A percentile compares a stretch with the other conserved stretches of the same genome.
phyloP scores from a whole-genome alignment of 495 filamentous ascomycete genomes.

The Tuber aestivum region DNA sequence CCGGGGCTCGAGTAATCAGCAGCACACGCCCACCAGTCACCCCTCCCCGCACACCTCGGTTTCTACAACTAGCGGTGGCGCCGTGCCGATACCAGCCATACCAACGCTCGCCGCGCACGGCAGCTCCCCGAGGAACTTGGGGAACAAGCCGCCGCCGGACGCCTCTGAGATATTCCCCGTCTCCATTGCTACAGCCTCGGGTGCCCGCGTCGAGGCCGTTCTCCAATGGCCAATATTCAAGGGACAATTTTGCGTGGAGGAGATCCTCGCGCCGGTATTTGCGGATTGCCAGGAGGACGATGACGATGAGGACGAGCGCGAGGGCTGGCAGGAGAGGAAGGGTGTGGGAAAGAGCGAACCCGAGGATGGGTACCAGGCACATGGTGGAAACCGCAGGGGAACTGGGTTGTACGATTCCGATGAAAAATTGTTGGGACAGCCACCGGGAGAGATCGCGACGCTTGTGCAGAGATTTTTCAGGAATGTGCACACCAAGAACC shows the following conservation, averaged over 20 bases:
- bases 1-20: constrained; percentile 10
- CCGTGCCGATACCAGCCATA: constrained; percentile 12
- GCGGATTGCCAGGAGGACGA: constrained; percentile 27
- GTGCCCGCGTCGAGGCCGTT: constrained; percentile 31
- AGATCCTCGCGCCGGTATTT: constrained; percentile 37
- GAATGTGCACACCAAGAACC: constrained; percentile 45
- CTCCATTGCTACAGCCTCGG: constrained; percentile 28
- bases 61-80: constrained; percentile 28
- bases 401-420: constrained; percentile 11
- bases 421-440: constrained; percentile 29
- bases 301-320: constrained; percentile 25
- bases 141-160: neutral
- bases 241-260: constrained; percentile 27
- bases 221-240: constrained; percentile 37
- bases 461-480: constrained; percentile 41
- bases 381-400: constrained; percentile 26
- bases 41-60: constrained; percentile 22
- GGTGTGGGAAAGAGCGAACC: constrained; percentile 16
- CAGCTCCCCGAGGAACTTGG: neutral
- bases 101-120: constrained; percentile 2
- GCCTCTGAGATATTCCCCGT: constrained; percentile 26
- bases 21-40: constrained; percentile 15
- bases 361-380: constrained; percentile 17
- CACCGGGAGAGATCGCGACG: constrained; percentile 21
- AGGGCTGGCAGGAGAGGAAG: constrained; percentile 26